Evolutionary conservation across 106 monocot genomes (phyloP), one percentile per base, ranked within the genome.

Genomic region (Vanilla planifolia): DNA sequence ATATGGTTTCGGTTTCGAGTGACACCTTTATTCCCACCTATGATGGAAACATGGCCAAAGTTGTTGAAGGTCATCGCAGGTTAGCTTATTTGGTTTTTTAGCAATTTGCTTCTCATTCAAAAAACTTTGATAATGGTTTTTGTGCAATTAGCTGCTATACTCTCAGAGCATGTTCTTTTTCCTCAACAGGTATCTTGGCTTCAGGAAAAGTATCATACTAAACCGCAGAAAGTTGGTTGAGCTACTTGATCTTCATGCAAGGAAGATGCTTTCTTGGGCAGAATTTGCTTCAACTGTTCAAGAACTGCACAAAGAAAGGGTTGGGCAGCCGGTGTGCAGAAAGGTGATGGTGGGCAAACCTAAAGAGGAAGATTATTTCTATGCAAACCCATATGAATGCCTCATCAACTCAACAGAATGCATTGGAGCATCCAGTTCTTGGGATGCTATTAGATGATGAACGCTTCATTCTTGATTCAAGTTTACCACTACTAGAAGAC

Each of bases 11-110:
- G n/a, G 43, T 89, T 19, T 71, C 80, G 3, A 89, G 80, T 67
- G 78, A 84, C 30, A 41, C 75, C 33, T 89, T 80, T 26, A 80
- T 89, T 21, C 84, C 89, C n/a, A 89, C 89, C 1, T 80, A 66
- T 47, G 78, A 89, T 67, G 89, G 89, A 17, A 89, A 89, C 75
- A 89, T 89, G 89, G 89, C 84, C 20, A 89, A 89, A 65, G 84
- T 89, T 41, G 84, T 89, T 33, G 84, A 89, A 63, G 89, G 89
- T 4, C 83, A 89, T 46, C 67, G 84, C 41, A 89, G 89, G 89
- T 84, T 44, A 26, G 56, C 35, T 40, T 40, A 40, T 40, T 40
- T 40, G 40, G 40, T 40, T 40, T 40, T 40, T 14, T 14, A 40
- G 14, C 7, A 2, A 7, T 14, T 40, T 14, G 14, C 7, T 9